Base-by-base conservation (phyloP, 108 stramenopile genomes). In the Skeletonema tropicum region DNA sequence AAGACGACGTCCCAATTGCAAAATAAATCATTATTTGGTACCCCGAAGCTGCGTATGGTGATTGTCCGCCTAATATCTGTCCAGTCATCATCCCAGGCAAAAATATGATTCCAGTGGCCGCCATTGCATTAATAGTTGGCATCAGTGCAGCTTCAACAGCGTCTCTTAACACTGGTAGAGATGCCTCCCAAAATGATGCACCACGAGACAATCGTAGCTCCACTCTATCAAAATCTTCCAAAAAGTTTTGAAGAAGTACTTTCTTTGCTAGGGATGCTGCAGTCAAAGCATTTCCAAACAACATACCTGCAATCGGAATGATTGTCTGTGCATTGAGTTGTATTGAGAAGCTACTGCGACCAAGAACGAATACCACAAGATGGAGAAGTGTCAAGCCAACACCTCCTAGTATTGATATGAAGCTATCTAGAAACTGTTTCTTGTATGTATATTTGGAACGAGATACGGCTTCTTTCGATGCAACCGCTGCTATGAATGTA, bases 11-110 rank as follows among this genome's bases (percentile, higher is more conserved):
- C 58, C 48, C 63, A 26, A 87, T 75, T 9, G 82, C 76, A 32
- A 71, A 87, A 64, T 85, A 82, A 60, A 87, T 87, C 64, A 83
- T 82, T 45, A 85, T 46, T 61, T 87, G 86, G 57, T 85, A 85
- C 19, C 64, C 49, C 8, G 81, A 81, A 15, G 86, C 86, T 9
- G 64, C 72, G 15, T 55, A 26, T 30, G 84, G 86, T 48, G 60
- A 60, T 19, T 66, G 39, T 3, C 86, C 86, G 5, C 86, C 86
- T 12, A 87, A 57, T 17, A 87, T 77, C 45, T 87, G 86, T 11
- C 86, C 86, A 21, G 86, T 87, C 86, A 85, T 85, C 86, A 86
- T 86, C 3, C 86, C 86, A 9, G 86, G 86, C 65, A 83, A 80
- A 39, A 73, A 73, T 13, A 75, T 81, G 21, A 86, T 84, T 0